Evolutionary conservation across 495 filamentous ascomycete species (phyloP).

Genomic region (Hypomontagnella submonticulosa): DNA sequence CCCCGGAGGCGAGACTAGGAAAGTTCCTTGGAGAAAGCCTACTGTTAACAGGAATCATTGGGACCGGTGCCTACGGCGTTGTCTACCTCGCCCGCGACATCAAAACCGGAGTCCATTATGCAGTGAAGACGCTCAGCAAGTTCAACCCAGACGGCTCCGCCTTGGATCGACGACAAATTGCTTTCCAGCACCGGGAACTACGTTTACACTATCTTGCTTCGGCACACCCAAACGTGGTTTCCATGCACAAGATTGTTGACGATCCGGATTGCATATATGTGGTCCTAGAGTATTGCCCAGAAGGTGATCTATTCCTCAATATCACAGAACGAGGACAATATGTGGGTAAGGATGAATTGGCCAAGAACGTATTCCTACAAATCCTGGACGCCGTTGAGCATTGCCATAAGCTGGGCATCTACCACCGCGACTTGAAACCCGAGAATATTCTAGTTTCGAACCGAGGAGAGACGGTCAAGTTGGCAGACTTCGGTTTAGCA

Average conservation of each 20-base stretch:
- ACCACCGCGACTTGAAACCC: constrained; percentile 97
- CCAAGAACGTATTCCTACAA: constrained; percentile 90
- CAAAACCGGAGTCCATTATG: constrained; percentile 82
- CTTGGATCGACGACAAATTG: constrained; percentile 84
- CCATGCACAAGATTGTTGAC: constrained; percentile 93
- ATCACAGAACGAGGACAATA: constrained; percentile 96
- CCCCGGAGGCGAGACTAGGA: constrained; percentile 88
- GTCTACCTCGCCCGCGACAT: constrained; percentile 95
- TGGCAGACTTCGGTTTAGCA: constrained; percentile 97
- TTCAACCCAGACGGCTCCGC: constrained; percentile 71
- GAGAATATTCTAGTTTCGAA: constrained; percentile 97
- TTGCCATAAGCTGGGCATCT: constrained; percentile 93
- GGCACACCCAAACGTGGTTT: constrained; percentile 91
- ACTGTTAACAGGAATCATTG: constrained; percentile 85
- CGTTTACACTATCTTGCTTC: constrained; percentile 89
- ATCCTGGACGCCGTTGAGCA: constrained; percentile 97
- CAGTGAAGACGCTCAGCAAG: constrained; percentile 97
- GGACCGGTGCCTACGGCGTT: constrained; percentile 95
- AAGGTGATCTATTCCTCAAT: constrained; percentile 95
- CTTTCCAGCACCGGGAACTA: constrained; percentile 94
- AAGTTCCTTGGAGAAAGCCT: constrained; percentile 83
- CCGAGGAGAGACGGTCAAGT: constrained; percentile 86
- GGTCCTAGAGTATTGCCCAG: constrained; percentile 95
- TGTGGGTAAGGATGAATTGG: constrained; percentile 89
- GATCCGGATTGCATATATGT: constrained; percentile 94